phyloP scores from a whole-genome alignment of 768 basidiomycete species.

The Collybia mongolica region DNA sequence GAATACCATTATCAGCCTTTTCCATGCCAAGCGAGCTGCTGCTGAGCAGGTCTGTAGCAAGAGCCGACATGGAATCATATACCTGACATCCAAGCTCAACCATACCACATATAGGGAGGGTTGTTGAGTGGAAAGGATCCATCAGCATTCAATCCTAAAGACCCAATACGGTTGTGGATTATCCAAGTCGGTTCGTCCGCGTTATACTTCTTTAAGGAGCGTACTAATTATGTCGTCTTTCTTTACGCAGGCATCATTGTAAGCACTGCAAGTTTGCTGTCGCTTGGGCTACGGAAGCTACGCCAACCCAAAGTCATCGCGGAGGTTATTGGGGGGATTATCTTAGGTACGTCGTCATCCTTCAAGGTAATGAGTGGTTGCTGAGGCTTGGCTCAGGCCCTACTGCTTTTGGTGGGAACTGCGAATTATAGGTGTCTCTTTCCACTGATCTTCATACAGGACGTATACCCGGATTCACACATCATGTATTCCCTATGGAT shows the following conservation, averaged over 20 bases:
- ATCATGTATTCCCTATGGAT: conserved; percentile 74
- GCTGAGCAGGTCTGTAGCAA: conserved; percentile 34
- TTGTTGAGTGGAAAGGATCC: conserved; percentile 76
- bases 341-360: conserved; percentile 54
- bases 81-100: neutral
- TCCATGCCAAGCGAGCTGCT: conserved; percentile 30
- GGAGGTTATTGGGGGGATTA: conserved; percentile 81
- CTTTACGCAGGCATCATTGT: conserved; percentile 72
- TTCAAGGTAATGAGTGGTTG: conserved; percentile 4
- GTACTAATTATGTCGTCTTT: neutral
- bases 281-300: conserved; percentile 66
- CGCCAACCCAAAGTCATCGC: conserved; percentile 84
- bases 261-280: conserved; percentile 69
- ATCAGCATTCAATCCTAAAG: conserved; percentile 53
- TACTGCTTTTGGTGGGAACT: conserved; percentile 41
- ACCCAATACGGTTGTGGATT: conserved; percentile 76
- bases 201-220: neutral
- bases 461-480: conserved; percentile 84
- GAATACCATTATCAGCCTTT: conserved; percentile 29
- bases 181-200: conserved; percentile 65
- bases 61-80: neutral
- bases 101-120: conserved; percentile 51
- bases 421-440: neutral
- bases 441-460: conserved; percentile 32
- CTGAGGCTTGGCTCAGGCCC: conserved; percentile 33